Percentiles rank a stretch among this genome's conserved stretches.
phyloP scores from a whole-genome alignment of 1,284 basidiomycete species.

The Takashimella koratensis region DNA sequence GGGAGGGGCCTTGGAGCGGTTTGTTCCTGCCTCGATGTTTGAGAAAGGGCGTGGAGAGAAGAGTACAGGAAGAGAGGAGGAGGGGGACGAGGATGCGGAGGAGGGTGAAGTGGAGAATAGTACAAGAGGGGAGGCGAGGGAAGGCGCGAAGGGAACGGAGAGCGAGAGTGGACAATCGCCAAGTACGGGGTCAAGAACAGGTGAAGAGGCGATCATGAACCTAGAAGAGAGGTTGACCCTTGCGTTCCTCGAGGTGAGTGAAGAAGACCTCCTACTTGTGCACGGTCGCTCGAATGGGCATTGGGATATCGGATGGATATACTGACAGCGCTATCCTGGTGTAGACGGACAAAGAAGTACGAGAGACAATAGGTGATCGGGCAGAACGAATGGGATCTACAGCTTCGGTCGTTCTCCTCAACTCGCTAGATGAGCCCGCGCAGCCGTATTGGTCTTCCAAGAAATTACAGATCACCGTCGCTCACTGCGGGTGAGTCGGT shows the following conservation, averaged over 20 bases:
- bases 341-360: conserved; percentile 60
- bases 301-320: too few species aligned
- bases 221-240: conserved; percentile 77
- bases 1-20: conserved; percentile 61
- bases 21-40: neutral
- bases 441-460: conserved; percentile 74
- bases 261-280: too few species aligned
- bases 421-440: conserved; percentile 71
- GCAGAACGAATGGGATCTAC: conserved; percentile 66
- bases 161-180: neutral
- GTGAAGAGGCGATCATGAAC: conserved; percentile 57
- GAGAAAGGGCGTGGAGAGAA: neutral
- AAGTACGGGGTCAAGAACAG: conserved; percentile 29
- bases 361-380: conserved; percentile 56
- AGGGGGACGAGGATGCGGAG: neutral
- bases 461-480: conserved; percentile 72
- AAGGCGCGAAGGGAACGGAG: neutral
- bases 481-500: conserved; percentile 74
- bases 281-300: too few species aligned
- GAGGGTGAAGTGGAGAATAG: conserved; percentile 19
- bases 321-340: too few species aligned
- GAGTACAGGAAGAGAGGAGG: neutral
- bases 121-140: neutral
- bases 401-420: conserved; percentile 81
- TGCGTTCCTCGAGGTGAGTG: conserved; percentile 74